A percentile compares a stretch with the other conserved stretches of the same genome.
phyloP scores from a whole-genome alignment of 177 flowering plant genomes.

The Vitis hybrid region DNA sequence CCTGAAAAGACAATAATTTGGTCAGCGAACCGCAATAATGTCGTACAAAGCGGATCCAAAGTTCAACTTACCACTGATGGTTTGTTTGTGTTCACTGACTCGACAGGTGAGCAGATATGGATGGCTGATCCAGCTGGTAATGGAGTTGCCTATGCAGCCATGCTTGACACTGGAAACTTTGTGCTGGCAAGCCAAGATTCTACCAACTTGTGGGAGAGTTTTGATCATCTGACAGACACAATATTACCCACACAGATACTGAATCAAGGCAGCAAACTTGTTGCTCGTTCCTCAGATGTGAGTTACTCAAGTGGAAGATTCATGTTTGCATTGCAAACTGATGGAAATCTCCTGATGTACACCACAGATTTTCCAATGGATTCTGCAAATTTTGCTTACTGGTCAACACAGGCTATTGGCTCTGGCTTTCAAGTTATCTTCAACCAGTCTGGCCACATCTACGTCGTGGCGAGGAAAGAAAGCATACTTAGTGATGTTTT shows the following conservation, averaged over 20 bases:
- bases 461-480: constrained; percentile 14
- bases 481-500: constrained; percentile 8
- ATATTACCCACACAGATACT: constrained; percentile 33
- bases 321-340: constrained; percentile 18
- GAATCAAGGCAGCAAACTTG: constrained; percentile 9
- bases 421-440: constrained; percentile 29
- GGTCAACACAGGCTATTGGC: constrained; percentile 20
- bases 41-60: constrained; percentile 22
- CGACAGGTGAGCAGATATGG: constrained; percentile 29
- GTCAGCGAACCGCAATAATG: constrained; percentile 23
- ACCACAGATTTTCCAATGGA: constrained; percentile 12
- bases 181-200: constrained; percentile 16
- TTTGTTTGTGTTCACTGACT: constrained; percentile 23
- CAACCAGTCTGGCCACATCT: constrained; percentile 35
- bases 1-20: constrained; percentile 33
- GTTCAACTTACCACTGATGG: constrained; percentile 21
- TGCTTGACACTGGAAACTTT: constrained; percentile 45
- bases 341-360: constrained; percentile 41
- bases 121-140: constrained; percentile 2
- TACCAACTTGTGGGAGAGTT: constrained; percentile 34
- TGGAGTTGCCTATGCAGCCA: constrained; percentile 25
- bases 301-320: constrained; percentile 43
- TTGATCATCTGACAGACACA: constrained; percentile 33
- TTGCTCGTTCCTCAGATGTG: constrained; percentile 19
- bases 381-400: constrained; percentile 24